Evolutionary conservation across 192 early-diverging fungal species (phyloP), one percentile per base, ranked within the genome.

Genomic region (Chytriomyces confervae): DNA sequence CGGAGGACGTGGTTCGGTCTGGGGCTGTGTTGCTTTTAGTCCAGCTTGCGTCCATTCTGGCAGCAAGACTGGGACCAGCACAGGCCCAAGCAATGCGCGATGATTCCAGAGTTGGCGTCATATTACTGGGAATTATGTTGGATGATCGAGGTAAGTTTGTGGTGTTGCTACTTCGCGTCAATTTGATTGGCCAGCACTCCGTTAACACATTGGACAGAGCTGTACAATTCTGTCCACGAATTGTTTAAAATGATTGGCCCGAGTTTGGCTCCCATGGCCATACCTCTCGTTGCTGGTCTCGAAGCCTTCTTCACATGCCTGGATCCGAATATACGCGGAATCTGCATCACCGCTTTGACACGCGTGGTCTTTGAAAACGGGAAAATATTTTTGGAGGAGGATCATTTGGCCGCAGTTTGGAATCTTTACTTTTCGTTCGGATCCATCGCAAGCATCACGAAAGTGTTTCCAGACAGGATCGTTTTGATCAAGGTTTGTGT

Each of bases 381-480:
- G 24, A 84, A 84, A 50, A 79, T 82, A 8, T 90, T 90, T 75
- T 50, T 89, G 47, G 85, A 86, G 69, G 88, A 90, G 77, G 89
- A 90, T 71, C 86, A 88, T 50, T 63, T 90, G 11, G 77, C 84
- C 16, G 85, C 88, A 13, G 81, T 90, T 49, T 90, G 88, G 86
- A 90, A 90, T 66, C 77, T 90, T 13, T 88, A 83, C 67, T 90
- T 90, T 75, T 77, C 83, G 3, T 66, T 90, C 9, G 81, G 81
- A 27, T 79, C 79, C 5, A 81, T 90, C 13, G 81, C 81, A 44
- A 61, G 71, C 27, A 80, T 85, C 36, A 80, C 76, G 5, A 88
- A 85, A 62, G 68, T 86, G 8, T 90, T 87, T 62, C 87, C 83
- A 1, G 88, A 90, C 65, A 66, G 89, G 5, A 82, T 88, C 7